Base-by-base conservation (phyloP, 345 rosid genomes). In the Draba incana region DNA sequence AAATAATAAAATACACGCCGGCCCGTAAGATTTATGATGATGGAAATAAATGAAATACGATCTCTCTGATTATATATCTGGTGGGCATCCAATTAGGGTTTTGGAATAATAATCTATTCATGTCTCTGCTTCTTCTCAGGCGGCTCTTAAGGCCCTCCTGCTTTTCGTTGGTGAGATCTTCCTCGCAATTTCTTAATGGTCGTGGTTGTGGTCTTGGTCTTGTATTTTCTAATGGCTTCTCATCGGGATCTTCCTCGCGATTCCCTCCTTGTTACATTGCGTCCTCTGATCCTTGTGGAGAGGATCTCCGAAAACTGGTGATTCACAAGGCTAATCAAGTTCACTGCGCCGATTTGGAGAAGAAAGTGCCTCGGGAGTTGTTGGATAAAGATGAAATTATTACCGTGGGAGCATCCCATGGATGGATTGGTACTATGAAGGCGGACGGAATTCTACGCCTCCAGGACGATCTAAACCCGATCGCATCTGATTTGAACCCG, bases 351-450 rank as follows among this genome's bases (percentile, higher is more conserved):
- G 0, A 0, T 9, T 31, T 14, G 42, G 25, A 33, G 2, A 54
- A 47, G 28, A 35, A 31, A 8, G 10, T 11, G 4, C 30, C 30
- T 33, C 0, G 1, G 5, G 31, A 62, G 6, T 31, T 62, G 39
- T 0, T 10, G 14, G 5, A 30, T 8, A 3, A n/a, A 2, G 2
- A 50, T 12, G 4, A 0, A 5, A 12, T 25, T 8, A 3, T 6
- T 28, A 15, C 51, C 28, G 3, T 61, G 4, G 42, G 53, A 7
- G 0, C 53, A 45, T 61, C 28, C 8, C 13, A 61, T 30, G 66
- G 66, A 3, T 62, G 53, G 66, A 4, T 60, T 13, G 35, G 51
- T 43, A 60, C 64, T 43, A n/a, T 60, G 25, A 27, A 28, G n/a
- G 65, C 41, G 0, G 49, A 15, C 6, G 50, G 31, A 24, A 49